Evolutionary conservation across 129 eudicot species (phyloP).

Genomic region (Flaveria bidentis): DNA sequence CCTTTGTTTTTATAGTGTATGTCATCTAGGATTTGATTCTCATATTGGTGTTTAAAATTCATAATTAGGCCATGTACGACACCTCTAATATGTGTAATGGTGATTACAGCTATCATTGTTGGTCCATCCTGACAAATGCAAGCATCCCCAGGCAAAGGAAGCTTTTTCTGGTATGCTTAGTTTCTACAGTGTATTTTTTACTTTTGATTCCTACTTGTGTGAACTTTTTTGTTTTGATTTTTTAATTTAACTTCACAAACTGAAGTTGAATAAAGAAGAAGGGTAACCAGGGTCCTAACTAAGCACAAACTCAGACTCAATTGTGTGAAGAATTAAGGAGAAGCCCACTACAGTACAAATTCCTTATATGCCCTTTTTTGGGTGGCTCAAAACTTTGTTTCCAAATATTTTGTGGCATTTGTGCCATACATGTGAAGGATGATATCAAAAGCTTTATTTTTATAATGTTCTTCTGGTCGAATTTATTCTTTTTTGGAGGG

Average conservation of each 20-base stretch:
- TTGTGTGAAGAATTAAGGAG: not conserved
- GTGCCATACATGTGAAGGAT: constrained; percentile 15
- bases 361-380: not conserved
- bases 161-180: constrained; percentile 87
- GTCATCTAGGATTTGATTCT: not conserved
- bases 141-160: constrained; percentile 97
- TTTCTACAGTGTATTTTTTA: constrained; percentile 25
- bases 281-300: not conserved
- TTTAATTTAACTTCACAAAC: not conserved
- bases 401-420: not conserved
- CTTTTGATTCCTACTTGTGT: constrained; percentile 2
- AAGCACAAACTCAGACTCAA: not conserved
- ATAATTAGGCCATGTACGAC: constrained; percentile 2
- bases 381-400: too few relatives aligned
- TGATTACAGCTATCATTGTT: constrained; percentile 73
- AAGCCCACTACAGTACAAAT: too few relatives aligned
- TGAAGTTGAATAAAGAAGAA: not conserved
- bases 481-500: too few relatives aligned
- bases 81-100: constrained; percentile 8
- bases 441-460: not conserved
- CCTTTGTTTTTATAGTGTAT: not conserved
- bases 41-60: constrained; percentile 9
- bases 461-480: not conserved
- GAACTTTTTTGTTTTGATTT: not conserved
- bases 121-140: constrained; percentile 99